A percentile compares a stretch with the other conserved stretches of the same genome.
phyloP scores from a whole-genome alignment of 1,284 basidiomycete genomes.

The Tremellales sp. region DNA sequence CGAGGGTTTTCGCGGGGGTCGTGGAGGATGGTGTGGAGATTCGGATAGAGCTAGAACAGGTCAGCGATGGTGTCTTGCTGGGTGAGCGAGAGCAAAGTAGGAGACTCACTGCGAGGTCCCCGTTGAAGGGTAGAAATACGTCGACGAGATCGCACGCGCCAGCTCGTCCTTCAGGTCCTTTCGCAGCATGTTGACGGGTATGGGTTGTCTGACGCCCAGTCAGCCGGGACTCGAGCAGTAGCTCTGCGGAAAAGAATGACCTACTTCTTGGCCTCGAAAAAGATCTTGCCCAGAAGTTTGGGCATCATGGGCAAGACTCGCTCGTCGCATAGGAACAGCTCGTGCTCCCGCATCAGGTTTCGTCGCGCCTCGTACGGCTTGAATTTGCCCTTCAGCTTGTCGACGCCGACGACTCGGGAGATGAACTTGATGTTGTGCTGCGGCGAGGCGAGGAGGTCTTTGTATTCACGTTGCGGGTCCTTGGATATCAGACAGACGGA shows the following conservation, averaged over 20 bases:
- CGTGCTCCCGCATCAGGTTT: slow-evolving; percentile 80
- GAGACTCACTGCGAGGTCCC: slow-evolving; percentile 78
- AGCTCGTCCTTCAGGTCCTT: slow-evolving; percentile 87
- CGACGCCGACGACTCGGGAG: slow-evolving; percentile 83
- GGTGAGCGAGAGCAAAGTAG: background rate
- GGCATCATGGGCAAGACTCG: slow-evolving; percentile 83
- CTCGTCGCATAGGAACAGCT: slow-evolving; percentile 89
- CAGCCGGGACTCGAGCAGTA: background rate
- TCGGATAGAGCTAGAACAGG: slow-evolving; percentile 67
- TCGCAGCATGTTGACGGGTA: slow-evolving; percentile 78
- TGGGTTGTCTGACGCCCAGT: slow-evolving; percentile 69
- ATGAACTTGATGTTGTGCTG: slow-evolving; percentile 76
- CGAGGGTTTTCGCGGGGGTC: slow-evolving; percentile 64
- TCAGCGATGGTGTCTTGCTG: background rate
- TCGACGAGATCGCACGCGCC: slow-evolving; percentile 82
- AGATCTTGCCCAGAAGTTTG: slow-evolving; percentile 79
- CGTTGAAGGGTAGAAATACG: slow-evolving; percentile 88
- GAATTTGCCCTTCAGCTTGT: slow-evolving; percentile 87
- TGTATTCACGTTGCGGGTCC: slow-evolving; percentile 93
- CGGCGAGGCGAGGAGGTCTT: slow-evolving; percentile 70
- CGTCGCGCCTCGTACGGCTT: slow-evolving; percentile 87
- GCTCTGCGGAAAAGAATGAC: slow-evolving; percentile 28
- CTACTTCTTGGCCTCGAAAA: slow-evolving; percentile 92
- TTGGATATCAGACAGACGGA: slow-evolving; percentile 88
- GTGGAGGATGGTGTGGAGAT: slow-evolving; percentile 69